Conservation (phyloP, 2,329 filamentous ascomycete species). For the Aspergillus hortae region DNA sequence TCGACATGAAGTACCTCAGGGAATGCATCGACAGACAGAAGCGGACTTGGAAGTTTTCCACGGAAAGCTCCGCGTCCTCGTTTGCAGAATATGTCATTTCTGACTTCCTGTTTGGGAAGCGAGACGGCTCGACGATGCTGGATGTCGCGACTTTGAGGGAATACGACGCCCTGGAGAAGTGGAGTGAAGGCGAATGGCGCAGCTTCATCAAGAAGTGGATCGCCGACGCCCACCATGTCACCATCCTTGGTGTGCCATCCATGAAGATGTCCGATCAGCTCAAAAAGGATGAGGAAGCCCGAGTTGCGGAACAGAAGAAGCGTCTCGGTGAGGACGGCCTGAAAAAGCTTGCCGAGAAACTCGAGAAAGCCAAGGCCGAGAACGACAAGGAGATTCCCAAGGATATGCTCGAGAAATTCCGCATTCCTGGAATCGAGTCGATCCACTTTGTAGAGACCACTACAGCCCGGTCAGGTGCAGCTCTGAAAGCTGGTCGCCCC, state of each 20-base stretch:
- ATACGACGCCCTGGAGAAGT: conserved; percentile 67
- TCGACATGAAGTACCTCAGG: conserved; percentile 86
- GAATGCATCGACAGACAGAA: conserved; percentile 82
- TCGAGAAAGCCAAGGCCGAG: conserved; percentile 79
- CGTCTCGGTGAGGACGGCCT: conserved; percentile 79
- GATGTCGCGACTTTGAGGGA: conserved; percentile 53
- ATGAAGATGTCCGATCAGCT: conserved; percentile 72
- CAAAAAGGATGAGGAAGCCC: conserved; percentile 74
- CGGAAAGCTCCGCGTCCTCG: conserved; percentile 75
- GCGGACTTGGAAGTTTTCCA: conserved; percentile 76
- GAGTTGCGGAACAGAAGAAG: conserved; percentile 74
- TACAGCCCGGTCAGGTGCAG: conserved; percentile 78
- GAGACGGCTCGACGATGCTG: conserved; percentile 73
- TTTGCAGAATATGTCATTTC: conserved; percentile 84
- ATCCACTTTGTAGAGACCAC: conserved; percentile 92
- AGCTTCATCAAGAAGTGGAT: conserved; percentile 80
- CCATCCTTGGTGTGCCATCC: conserved; percentile 84
- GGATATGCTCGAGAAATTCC: conserved; percentile 74
- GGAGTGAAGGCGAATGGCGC: conserved; percentile 83
- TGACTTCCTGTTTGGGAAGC: conserved; percentile 84
- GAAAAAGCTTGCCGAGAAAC: conserved; percentile 66
- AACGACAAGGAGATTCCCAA: conserved; percentile 85
- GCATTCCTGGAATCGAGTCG: conserved; percentile 79
- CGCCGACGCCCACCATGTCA: conserved; percentile 78
- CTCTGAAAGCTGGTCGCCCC: conserved; percentile 64